Conservation (phyloP, 2,329 filamentous ascomycete genomes). For the Thielaviopsis populi region DNA sequence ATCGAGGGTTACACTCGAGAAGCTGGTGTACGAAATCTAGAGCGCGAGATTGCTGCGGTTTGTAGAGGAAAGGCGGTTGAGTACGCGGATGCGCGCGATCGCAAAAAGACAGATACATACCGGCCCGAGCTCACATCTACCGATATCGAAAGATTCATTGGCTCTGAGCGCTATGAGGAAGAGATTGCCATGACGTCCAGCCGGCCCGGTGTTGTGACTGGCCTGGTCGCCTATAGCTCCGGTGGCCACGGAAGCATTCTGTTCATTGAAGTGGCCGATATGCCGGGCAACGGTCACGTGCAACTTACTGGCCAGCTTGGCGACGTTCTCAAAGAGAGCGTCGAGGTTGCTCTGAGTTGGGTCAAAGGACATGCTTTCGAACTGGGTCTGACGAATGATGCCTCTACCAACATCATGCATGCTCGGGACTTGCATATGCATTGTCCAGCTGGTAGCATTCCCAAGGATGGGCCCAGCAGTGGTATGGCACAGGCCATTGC, state of each 20-base stretch:
- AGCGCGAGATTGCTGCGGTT: constrained; percentile 87
- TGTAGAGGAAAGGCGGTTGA: constrained; percentile 93
- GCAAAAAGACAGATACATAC: constrained; percentile 52
- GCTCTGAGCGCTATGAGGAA: constrained; percentile 86
- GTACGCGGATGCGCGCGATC: constrained; percentile 78
- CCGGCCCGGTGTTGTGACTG: constrained; percentile 85
- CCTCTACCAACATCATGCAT: constrained; percentile 88
- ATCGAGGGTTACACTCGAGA: constrained; percentile 95
- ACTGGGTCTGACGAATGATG: constrained; percentile 65
- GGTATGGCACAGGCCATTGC: constrained; percentile 91
- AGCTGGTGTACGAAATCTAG: constrained; percentile 86
- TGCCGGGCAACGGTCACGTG: constrained; percentile 83
- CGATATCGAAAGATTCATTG: constrained; percentile 80
- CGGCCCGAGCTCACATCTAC: constrained; percentile 56
- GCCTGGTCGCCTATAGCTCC: constrained; percentile 83
- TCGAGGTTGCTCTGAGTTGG: constrained; percentile 92
- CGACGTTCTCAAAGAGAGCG: constrained; percentile 91
- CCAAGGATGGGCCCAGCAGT: constrained; percentile 78
- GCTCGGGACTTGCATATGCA: constrained; percentile 88
- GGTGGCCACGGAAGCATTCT: constrained; percentile 91
- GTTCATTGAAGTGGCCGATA: constrained; percentile 95
- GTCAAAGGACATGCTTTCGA: constrained; percentile 93
- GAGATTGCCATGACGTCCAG: constrained; percentile 71
- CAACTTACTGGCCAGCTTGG: constrained; percentile 94
- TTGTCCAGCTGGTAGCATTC: constrained; percentile 85